Base-by-base conservation (phyloP, 495 filamentous ascomycete species). In the Coniosporium apollinis region DNA sequence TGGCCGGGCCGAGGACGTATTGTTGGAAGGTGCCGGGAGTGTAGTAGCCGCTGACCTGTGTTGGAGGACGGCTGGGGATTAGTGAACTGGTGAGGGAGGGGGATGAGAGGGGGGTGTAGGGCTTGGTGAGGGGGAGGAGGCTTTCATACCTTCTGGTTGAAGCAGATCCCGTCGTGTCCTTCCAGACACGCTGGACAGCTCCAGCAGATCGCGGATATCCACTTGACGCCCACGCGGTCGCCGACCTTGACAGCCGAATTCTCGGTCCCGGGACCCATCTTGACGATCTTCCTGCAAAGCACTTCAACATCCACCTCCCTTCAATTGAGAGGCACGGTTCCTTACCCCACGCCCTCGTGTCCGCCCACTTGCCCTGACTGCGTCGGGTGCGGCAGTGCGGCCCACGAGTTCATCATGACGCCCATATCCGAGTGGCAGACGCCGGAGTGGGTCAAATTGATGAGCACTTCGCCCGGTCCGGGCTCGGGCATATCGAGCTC, bases 11-110 rank as follows among this genome's bases (percentile, higher is more conserved):
- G 1, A 77, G 38, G n/a, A 67, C 65, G 46, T 79, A 82, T 51
- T 80, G 71, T 50, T 79, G 75, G 54, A 83, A 82, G 17, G 75
- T 82, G 21, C 76, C 76, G 0, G 74, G 74, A 19, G 60, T 58
- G 41, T 67, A 66, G 51, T 66, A 69, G 16, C 64, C 60, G n/a
- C 58, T 61, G 25, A 8, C 34, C n/a, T n/a, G n/a, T n/a, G n/a
- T n/a, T n/a, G n/a, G n/a, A 14, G 11, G 11, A 4, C 0, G 30
- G 17, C 9, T 9, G 18, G 16, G 14, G 7, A 28, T n/a, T n/a
- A n/a, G n/a, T n/a, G n/a, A n/a, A n/a, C n/a, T n/a, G 18, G 43
- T 58, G 30, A 54, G 56, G 40, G 60, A 65, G 22, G 62, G 61
- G 29, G 55, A 59, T 2, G 7, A 14, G 7, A 7, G n/a, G 24